These are phyloP conservation scores for Vitis cinerea DNA, from an alignment of 164 flowering plant species.

Conservation along the genomic window DNA sequence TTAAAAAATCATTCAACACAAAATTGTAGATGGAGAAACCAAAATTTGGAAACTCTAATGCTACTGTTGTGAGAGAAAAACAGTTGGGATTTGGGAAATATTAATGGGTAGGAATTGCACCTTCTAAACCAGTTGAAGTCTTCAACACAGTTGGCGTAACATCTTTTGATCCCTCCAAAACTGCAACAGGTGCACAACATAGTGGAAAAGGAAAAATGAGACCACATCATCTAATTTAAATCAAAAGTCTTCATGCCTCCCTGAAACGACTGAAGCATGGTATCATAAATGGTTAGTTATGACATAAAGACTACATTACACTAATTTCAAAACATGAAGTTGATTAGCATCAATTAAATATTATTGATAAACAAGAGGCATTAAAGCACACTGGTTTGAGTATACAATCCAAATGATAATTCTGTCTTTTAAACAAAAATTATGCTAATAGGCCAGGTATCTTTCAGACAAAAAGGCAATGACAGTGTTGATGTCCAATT, in stretches of 20 bases:
- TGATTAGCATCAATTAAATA: background rate
- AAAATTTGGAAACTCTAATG: background rate
- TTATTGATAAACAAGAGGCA: background rate
- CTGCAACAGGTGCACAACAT: constrained; percentile 36
- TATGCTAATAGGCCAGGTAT: no score
- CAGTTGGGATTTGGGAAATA: background rate
- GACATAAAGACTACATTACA: background rate
- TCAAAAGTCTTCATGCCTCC: background rate
- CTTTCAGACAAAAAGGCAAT: no score
- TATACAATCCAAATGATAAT: background rate
- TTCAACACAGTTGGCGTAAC: constrained; percentile 76
- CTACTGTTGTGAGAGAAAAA: background rate
- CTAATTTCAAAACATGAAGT: background rate
- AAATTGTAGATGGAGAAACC: background rate
- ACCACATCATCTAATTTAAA: background rate
- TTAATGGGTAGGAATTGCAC: constrained; percentile 23
- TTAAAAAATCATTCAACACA: no score
- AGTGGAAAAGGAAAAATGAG: background rate
- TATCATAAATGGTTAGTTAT: background rate
- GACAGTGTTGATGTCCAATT: no score
- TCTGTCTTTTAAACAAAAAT: no score
- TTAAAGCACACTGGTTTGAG: background rate
- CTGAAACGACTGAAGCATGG: background rate
- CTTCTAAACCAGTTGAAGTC: constrained; percentile 88
- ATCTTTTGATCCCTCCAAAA: constrained; percentile 80